Percentiles rank a stretch among this genome's conserved stretches.
Conservation (phyloP, 441 rosid genomes). For the Flueggea neowawraea region DNA sequence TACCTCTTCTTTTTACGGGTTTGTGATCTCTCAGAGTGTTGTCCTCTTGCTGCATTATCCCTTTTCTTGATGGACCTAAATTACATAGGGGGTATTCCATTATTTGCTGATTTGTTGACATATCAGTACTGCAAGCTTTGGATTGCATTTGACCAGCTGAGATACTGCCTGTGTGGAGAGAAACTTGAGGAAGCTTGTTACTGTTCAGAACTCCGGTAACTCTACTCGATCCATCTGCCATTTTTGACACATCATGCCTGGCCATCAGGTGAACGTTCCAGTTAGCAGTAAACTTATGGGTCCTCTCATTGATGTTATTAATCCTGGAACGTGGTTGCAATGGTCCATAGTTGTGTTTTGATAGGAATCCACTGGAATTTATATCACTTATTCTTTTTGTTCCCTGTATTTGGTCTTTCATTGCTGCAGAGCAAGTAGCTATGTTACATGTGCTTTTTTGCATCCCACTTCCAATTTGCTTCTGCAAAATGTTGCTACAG, state of each 20-base stretch:
- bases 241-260: slow-evolving; percentile 14
- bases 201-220: slow-evolving; percentile 17
- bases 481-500: slow-evolving; percentile 11
- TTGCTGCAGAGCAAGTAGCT: slow-evolving; percentile 23
- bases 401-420: slow-evolving; percentile 30
- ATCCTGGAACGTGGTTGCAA: slow-evolving; percentile 19
- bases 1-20: slow-evolving; percentile 48
- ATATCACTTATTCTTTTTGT: slow-evolving; percentile 15
- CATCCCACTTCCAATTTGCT: slow-evolving; percentile 40
- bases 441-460: slow-evolving; percentile 20
- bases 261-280: slow-evolving; percentile 18
- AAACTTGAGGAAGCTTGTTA: slow-evolving; percentile 31
- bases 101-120: slow-evolving; percentile 28
- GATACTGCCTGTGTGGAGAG: slow-evolving; percentile 25
- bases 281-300: slow-evolving; percentile 11
- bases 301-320: slow-evolving; percentile 10
- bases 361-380: slow-evolving; percentile 18
- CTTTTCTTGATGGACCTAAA: slow-evolving; percentile 21
- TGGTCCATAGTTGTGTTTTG: slow-evolving; percentile 21
- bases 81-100: slow-evolving; percentile 20
- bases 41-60: slow-evolving; percentile 31
- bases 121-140: slow-evolving; percentile 16
- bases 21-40: slow-evolving; percentile 18
- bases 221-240: neutral
- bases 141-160: slow-evolving; percentile 24